These are phyloP conservation scores for Oryza glumipatula DNA, from an alignment of 176 grass and related monocot species.

Conservation along the genomic window DNA sequence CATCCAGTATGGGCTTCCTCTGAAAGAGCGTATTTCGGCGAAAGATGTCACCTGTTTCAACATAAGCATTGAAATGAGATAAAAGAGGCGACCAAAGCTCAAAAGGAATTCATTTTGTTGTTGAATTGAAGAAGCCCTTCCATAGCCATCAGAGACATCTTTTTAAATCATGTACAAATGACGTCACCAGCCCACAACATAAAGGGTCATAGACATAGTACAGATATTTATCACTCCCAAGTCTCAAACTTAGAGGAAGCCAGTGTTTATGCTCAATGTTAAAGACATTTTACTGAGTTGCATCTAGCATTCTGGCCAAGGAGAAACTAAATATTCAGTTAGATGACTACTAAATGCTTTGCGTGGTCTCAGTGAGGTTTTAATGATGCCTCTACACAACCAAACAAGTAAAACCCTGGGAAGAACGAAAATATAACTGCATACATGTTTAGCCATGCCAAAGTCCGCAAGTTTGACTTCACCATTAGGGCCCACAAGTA, in stretches of 20 bases:
- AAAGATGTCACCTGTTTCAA: slow-evolving; percentile 57
- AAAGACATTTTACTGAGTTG: neutral
- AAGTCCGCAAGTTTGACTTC: slow-evolving; percentile 82
- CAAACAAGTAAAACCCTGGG: slow-evolving; percentile 15
- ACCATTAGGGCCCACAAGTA: slow-evolving; percentile 69
- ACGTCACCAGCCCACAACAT: neutral
- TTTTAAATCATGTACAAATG: neutral
- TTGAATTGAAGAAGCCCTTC: neutral
- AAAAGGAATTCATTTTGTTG: neutral
- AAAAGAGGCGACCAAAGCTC: neutral
- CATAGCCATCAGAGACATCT: neutral
- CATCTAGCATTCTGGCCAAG: neutral
- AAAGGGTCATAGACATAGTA: slow-evolving; percentile 9
- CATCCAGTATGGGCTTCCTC: slow-evolving; percentile 79
- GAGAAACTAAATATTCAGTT: slow-evolving; percentile 16
- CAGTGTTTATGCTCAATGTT: slow-evolving; percentile 22
- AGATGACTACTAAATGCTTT: neutral
- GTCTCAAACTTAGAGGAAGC: neutral
- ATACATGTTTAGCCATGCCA: slow-evolving; percentile 81
- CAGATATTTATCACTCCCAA: neutral
- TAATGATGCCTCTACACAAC: neutral
- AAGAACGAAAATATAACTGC: neutral
- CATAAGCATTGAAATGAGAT: slow-evolving; percentile 25
- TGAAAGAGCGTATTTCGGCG: slow-evolving; percentile 55
- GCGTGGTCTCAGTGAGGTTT: neutral